Conservation (phyloP, 306 rosid species). For the Trifolium dubium region DNA sequence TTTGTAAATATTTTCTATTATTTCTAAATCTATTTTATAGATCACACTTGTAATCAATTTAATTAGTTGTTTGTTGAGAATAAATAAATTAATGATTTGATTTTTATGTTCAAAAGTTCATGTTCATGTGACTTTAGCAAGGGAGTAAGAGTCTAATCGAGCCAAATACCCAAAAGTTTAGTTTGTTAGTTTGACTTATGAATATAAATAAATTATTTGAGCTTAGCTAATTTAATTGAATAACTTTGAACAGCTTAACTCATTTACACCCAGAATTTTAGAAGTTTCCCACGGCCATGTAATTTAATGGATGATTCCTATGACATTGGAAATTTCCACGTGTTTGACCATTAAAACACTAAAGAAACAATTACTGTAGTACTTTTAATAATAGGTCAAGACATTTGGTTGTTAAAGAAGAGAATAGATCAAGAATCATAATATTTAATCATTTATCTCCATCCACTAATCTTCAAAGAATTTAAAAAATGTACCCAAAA, state of each 20-base stretch:
- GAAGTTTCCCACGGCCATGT: not conserved
- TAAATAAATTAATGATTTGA: not conserved
- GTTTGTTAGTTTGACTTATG: not conserved
- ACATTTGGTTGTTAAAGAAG: no score
- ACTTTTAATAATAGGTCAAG: no score
- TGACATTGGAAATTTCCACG: constrained; percentile 25
- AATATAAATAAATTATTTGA: no score
- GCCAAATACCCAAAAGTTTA: not conserved
- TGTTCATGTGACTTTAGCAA: not conserved
- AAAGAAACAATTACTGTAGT: constrained; percentile 14
- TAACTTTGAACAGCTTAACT: no score
- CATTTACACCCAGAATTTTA: not conserved
- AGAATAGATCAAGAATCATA: not conserved
- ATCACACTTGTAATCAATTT: not conserved
- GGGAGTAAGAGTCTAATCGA: not conserved
- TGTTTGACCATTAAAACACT: not conserved
- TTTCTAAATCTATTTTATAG: no score
- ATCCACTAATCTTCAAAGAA: constrained; percentile 14
- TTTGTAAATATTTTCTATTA: no score
- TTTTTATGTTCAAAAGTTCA: not conserved
- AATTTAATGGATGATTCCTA: constrained; percentile 19
- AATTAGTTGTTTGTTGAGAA: not conserved
- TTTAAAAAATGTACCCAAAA: not conserved
- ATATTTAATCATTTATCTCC: constrained; percentile 17
- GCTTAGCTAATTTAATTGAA: not conserved